A percentile compares a stretch with the other conserved stretches of the same genome.
Evolutionary conservation across 2,329 filamentous ascomycete genomes (phyloP).

Genomic region (Lasiodiplodia citricola): DNA sequence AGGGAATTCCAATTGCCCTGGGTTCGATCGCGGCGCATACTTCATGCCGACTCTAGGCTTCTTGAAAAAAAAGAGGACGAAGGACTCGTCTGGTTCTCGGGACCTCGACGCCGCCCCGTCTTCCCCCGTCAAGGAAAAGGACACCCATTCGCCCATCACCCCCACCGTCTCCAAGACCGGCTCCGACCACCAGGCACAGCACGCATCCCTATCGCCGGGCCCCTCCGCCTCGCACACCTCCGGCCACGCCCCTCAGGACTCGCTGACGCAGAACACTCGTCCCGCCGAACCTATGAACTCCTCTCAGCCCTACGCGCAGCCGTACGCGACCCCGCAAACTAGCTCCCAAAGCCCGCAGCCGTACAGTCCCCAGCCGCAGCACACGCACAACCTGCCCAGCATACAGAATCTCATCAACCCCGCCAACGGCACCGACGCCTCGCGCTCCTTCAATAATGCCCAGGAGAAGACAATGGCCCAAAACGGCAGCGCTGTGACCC

Average conservation of each 20-base stretch:
- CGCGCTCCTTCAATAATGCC: slow-evolving; percentile 34
- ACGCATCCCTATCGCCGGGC: slow-evolving; percentile 26
- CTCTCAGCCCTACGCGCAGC: slow-evolving; percentile 39
- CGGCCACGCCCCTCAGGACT: slow-evolving; percentile 32
- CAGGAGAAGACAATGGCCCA: slow-evolving; percentile 31
- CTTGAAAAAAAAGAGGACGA: slow-evolving; percentile 98
- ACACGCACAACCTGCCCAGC: slow-evolving; percentile 73
- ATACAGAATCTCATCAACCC: slow-evolving; percentile 85
- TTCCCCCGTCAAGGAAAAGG: slow-evolving; percentile 68
- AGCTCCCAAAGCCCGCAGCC: slow-evolving; percentile 28
- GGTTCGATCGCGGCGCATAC: slow-evolving; percentile 30
- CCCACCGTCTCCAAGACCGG: slow-evolving; percentile 40
- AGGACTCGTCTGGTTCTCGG: slow-evolving; percentile 71
- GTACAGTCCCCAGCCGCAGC: slow-evolving; percentile 25
- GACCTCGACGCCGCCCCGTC: slow-evolving; percentile 68
- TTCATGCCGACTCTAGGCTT: slow-evolving; percentile 93
- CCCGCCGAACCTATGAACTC: slow-evolving; percentile 48
- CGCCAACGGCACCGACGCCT: slow-evolving; percentile 40
- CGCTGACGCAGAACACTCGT: slow-evolving; percentile 24
- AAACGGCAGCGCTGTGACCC: slow-evolving; percentile 46
- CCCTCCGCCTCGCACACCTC: slow-evolving; percentile 27
- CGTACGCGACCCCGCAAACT: slow-evolving; percentile 39
- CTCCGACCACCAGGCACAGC: slow-evolving; percentile 34
- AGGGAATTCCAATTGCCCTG: slow-evolving; percentile 33
- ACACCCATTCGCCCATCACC: slow-evolving; percentile 36